Percentiles rank a stretch among this genome's conserved stretches.
Conservation (phyloP, 139 green algal species). For the Chlorella sp. region DNA sequence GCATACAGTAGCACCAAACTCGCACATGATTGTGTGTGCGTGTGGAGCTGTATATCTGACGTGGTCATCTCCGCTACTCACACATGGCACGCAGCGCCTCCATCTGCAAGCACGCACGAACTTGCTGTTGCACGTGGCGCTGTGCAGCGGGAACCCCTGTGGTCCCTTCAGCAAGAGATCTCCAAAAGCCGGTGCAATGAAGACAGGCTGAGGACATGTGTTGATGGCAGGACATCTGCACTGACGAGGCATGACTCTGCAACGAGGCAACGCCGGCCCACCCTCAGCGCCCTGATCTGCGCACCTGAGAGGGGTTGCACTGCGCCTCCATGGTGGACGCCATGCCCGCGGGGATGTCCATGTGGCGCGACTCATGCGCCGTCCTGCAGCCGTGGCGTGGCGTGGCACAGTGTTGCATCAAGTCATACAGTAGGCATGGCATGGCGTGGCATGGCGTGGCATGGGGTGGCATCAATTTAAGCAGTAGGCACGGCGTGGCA, state of each 20-base stretch:
- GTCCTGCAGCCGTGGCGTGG: background rate
- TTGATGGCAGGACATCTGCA: background rate
- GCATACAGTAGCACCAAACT: background rate
- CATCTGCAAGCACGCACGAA: background rate
- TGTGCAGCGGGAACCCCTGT: background rate
- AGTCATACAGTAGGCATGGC: background rate
- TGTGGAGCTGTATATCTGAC: background rate
- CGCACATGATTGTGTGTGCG: background rate
- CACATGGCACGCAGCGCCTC: background rate
- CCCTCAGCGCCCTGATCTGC: too few relatives aligned
- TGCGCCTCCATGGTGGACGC: conserved; percentile 41
- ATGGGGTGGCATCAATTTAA: background rate
- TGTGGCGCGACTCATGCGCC: conserved; percentile 25
- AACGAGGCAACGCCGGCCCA: background rate
- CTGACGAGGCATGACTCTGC: too few relatives aligned
- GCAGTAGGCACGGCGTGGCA: background rate
- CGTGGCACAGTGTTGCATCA: background rate
- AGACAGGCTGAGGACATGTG: background rate
- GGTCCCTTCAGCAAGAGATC: background rate
- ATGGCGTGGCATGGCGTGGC: background rate
- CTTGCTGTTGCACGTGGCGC: background rate
- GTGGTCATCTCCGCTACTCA: background rate
- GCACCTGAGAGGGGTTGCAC: conserved; percentile 69
- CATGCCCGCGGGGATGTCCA: conserved; percentile 69
- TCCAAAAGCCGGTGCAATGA: too few relatives aligned